Evolutionary conservation across 2,329 filamentous ascomycete genomes (phyloP).

Genomic region (Penicillium sp.): DNA sequence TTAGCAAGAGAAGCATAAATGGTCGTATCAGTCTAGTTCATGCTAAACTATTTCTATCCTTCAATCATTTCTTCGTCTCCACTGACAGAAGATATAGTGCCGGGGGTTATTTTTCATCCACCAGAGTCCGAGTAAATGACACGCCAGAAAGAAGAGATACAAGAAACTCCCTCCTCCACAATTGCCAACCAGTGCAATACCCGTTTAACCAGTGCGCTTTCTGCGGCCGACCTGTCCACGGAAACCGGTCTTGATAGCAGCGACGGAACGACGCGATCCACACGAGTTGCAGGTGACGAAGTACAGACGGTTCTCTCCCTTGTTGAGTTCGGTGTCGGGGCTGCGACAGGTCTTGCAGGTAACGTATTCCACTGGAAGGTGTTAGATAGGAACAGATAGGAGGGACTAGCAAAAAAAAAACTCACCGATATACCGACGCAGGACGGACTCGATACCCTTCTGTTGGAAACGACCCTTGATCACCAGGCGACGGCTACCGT

Average conservation of each 20-base stretch:
- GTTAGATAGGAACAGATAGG: conserved; percentile 3
- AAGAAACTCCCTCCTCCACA: conserved; percentile 16
- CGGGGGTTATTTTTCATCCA: conserved; percentile 17
- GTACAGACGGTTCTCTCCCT: conserved; percentile 98
- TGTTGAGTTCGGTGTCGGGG: conserved; percentile 91
- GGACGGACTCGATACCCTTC: conserved; percentile 96
- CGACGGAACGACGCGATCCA: conserved; percentile 77
- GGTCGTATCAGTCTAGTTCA: conserved; percentile 30
- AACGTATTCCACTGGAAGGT: conserved; percentile 76
- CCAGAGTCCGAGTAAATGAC: conserved; percentile 17
- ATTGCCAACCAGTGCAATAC: conserved; percentile 9
- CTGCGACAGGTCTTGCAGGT: conserved; percentile 98
- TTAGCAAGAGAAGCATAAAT: not conserved
- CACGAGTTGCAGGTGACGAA: conserved; percentile 96
- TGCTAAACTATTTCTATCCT: conserved; percentile 27
- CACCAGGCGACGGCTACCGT: conserved; percentile 85
- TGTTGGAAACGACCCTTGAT: conserved; percentile 99
- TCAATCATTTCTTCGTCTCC: conserved; percentile 24
- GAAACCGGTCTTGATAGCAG: conserved; percentile 99
- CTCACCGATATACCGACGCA: conserved; percentile 90
- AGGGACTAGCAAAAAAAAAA: conserved; percentile 19
- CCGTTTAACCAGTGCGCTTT: conserved; percentile 75
- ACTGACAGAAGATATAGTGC: conserved; percentile 12
- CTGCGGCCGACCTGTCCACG: conserved; percentile 98
- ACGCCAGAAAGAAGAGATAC: conserved; percentile 23